Conservation (phyloP, 441 rosid species). For the Dalechampia spathulata region DNA sequence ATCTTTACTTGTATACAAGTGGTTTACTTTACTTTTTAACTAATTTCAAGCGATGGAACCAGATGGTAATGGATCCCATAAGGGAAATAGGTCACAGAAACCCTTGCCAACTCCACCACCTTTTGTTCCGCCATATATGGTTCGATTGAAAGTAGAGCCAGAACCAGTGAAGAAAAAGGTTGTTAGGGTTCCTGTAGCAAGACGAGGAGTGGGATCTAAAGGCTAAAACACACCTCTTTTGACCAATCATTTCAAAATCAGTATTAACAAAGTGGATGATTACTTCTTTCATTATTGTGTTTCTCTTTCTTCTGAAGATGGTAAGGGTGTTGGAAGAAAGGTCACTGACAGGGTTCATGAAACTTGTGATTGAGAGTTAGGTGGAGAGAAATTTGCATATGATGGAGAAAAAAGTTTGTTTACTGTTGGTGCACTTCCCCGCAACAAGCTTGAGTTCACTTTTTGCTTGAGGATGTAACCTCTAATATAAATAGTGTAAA, state of each 20-base stretch:
- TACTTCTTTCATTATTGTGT: conserved; percentile 48
- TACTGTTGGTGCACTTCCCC: conserved; percentile 45
- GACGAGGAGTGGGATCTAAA: conserved; percentile 42
- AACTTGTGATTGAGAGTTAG: conserved; percentile 40
- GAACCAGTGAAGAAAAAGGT: conserved; percentile 37
- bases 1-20: too few species aligned
- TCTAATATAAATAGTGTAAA: conserved; percentile 41
- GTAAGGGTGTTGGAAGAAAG: conserved; percentile 43
- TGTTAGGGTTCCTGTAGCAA: conserved; percentile 35
- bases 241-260: conserved; percentile 56
- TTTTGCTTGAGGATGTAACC: conserved; percentile 39
- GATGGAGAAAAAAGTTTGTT: conserved; percentile 54
- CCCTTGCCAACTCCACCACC: conserved; percentile 45
- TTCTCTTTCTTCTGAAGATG: conserved; percentile 46
- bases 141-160: conserved; percentile 23
- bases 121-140: conserved; percentile 34
- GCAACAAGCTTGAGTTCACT: conserved; percentile 42
- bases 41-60: too few species aligned
- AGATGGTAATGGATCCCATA: conserved; percentile 19
- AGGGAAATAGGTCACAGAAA: conserved; percentile 19
- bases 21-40: too few species aligned
- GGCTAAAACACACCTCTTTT: conserved; percentile 37
- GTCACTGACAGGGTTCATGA: conserved; percentile 44
- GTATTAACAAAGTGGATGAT: conserved; percentile 33
- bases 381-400: too few species aligned